Base-by-base conservation (phyloP, 164 flowering plant species). In the Aristolochia contorta region DNA sequence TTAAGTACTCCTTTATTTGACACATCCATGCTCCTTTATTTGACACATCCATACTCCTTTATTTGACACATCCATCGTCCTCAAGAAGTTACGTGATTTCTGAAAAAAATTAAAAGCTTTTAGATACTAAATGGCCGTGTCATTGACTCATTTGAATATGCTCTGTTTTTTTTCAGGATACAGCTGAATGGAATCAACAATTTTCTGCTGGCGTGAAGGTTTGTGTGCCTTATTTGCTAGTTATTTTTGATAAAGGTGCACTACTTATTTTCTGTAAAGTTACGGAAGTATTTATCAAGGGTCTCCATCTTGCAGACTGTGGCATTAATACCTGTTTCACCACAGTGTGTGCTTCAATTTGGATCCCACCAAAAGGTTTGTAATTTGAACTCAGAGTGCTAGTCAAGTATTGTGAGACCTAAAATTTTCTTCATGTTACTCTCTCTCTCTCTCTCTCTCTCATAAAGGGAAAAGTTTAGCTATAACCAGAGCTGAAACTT, bases 331-430 rank as follows among this genome's bases (percentile, higher is more conserved):
- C 58, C 93, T 24, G 75, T 91, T 56, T 83, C 77, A 66, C 75
- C 79, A 12, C 73, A 65, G 16, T 86, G 94, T 10, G 92, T 88
- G 30, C 56, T 86, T 54, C 90, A 86, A 73, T 78, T 91, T 67
- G 97, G 96, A 68, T 84, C 97, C 58, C 78, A 78, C 27, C 60
- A 75, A 25, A 84, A 88, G 97, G 97, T 91, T 59, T 55, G 81
- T 61, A 37, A 49, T 13, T 49, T 49, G 53, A 49, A 49, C 2
- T 12, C 12, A 3, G 12, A 1, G 23, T 57, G 21, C 20, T 32
- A 32, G 33, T 48, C 51, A 15, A 15, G 20, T 48, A 3, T 48
- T 3, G 51, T n/a, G 3, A 15, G 51, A 12, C 16, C 12, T n/a
- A 15, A 48, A 48, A 48, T n/a, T 48, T 12, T 48, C 51, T 48